Conservation (phyloP, 805 yeast species). For the Suhomyces pyralidae region DNA sequence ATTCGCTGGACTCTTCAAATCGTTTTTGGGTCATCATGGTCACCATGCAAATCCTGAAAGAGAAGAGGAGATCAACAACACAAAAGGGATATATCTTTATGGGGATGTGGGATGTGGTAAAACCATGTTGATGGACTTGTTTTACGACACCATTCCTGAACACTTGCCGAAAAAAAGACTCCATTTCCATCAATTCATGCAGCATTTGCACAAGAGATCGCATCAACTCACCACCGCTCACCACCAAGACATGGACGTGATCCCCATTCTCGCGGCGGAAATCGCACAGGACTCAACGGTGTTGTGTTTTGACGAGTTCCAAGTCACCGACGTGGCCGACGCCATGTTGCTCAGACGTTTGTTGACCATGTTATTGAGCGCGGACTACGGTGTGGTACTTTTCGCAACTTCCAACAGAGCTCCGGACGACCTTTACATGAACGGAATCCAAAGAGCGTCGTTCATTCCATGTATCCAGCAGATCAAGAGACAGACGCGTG, state of each 20-base stretch:
- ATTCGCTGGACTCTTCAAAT: slow-evolving; percentile 32
- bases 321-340: slow-evolving; percentile 97
- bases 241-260: slow-evolving; percentile 67
- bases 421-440: slow-evolving; percentile 88
- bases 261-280: slow-evolving; percentile 80
- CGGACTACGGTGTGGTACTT: slow-evolving; percentile 76
- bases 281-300: slow-evolving; percentile 74
- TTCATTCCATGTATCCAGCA: slow-evolving; percentile 89
- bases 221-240: slow-evolving; percentile 69
- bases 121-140: slow-evolving; percentile 96
- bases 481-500: slow-evolving; percentile 69
- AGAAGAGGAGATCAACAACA: slow-evolving; percentile 25
- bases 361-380: slow-evolving; percentile 60
- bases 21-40: slow-evolving; percentile 9
- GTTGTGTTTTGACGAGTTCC: slow-evolving; percentile 94
- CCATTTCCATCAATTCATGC: slow-evolving; percentile 98
- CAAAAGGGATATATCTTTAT: slow-evolving; percentile 86
- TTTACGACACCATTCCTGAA: slow-evolving; percentile 76
- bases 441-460: slow-evolving; percentile 89
- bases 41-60: background rate
- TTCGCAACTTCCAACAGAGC: slow-evolving; percentile 95
- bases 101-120: slow-evolving; percentile 99
- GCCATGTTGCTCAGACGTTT: slow-evolving; percentile 91
- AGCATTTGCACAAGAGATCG: slow-evolving; percentile 79
- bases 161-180: slow-evolving; percentile 76